Percentiles rank a stretch among this genome's conserved stretches.
These are phyloP conservation scores for Papiliotrema fonsecae DNA, from an alignment of 1,284 basidiomycete species.

Conservation along the genomic window DNA sequence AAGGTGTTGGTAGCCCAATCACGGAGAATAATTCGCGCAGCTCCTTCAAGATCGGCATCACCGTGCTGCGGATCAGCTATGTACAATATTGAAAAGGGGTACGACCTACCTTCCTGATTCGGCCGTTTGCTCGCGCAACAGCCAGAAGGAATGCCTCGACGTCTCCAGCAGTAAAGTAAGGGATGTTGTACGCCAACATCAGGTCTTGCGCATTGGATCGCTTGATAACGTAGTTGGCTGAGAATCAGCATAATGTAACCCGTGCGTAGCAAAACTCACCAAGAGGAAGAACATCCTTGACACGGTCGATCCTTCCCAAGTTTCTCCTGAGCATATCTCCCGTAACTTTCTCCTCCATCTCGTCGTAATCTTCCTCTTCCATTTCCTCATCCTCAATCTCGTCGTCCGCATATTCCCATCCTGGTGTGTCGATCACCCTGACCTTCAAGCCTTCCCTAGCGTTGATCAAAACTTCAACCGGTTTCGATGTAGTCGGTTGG, in stretches of 20 bases:
- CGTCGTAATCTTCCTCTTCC: constrained; percentile 51
- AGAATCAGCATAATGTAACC: background rate
- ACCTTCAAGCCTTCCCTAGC: constrained; percentile 50
- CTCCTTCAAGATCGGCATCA: constrained; percentile 72
- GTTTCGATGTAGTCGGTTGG: constrained; percentile 64
- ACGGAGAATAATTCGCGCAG: constrained; percentile 75
- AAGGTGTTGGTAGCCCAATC: constrained; percentile 85
- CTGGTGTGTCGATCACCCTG: constrained; percentile 76
- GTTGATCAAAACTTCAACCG: constrained; percentile 59
- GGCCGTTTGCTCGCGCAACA: constrained; percentile 70
- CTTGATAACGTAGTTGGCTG: constrained; percentile 69
- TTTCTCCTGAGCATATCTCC: constrained; percentile 72
- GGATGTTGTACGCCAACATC: constrained; percentile 83
- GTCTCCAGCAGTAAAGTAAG: constrained; percentile 71
- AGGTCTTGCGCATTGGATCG: constrained; percentile 73
- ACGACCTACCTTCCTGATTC: constrained; percentile 69
- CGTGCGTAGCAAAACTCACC: constrained; percentile 52
- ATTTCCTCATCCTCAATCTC: constrained; percentile 33
- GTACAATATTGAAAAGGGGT: too few species aligned
- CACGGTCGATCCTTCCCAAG: constrained; percentile 77
- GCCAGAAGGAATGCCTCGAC: constrained; percentile 72
- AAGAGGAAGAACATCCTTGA: constrained; percentile 76
- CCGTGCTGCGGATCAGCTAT: constrained; percentile 51
- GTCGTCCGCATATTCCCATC: constrained; percentile 58
- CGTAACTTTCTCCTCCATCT: constrained; percentile 53